Evolutionary conservation across 306 rosid species (phyloP).

Genomic region (Cucurbita ficifolia): DNA sequence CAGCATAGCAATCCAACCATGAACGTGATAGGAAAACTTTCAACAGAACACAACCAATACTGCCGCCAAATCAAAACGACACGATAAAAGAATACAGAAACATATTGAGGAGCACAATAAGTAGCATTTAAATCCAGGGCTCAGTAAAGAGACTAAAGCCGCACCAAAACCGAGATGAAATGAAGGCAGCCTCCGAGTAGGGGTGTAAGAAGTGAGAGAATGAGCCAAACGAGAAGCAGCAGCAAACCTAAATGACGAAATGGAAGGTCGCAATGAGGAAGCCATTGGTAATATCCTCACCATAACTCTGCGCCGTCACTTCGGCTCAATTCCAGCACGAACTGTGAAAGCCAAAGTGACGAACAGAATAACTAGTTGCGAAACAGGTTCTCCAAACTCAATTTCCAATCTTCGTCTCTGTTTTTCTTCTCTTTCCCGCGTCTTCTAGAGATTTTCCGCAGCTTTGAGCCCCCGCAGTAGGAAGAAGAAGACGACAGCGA

Average conservation of each 20-base stretch:
- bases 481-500: background rate
- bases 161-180: slow-evolving; percentile 35
- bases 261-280: slow-evolving; percentile 61
- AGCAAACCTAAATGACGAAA: slow-evolving; percentile 39
- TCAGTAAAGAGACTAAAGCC: background rate
- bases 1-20: background rate
- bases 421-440: background rate
- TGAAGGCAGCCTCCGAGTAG: slow-evolving; percentile 28
- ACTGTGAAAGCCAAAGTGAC: background rate
- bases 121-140: background rate
- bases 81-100: background rate
- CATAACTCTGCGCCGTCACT: slow-evolving; percentile 14
- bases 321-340: background rate
- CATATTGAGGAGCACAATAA: background rate
- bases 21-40: background rate
- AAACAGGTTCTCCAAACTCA: background rate
- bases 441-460: background rate
- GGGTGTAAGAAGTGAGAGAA: slow-evolving; percentile 28
- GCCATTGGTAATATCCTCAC: slow-evolving; percentile 66
- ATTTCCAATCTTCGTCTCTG: background rate
- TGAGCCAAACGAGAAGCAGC: slow-evolving; percentile 26
- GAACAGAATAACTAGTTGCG: background rate
- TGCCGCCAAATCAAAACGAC: background rate
- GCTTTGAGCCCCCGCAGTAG: background rate
- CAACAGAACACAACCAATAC: background rate